A percentile compares a stretch with the other conserved stretches of the same genome.
Conservation (phyloP, 2,329 filamentous ascomycete species). For the Aspergillus sp. region DNA sequence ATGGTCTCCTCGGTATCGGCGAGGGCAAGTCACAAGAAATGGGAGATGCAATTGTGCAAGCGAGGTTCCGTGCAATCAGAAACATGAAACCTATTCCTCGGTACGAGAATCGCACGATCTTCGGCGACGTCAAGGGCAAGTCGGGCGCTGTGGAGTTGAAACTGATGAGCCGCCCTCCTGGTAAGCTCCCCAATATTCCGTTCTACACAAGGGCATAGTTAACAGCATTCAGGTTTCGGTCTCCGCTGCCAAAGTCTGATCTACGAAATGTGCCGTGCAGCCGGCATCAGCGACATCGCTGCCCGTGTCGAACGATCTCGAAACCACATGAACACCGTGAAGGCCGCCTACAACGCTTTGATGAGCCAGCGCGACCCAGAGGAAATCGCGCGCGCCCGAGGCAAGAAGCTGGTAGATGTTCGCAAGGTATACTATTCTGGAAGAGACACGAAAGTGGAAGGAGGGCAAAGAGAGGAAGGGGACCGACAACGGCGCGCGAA, state of each 20-base stretch:
- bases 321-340: conserved; percentile 98
- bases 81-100: conserved; percentile 91
- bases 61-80: conserved; percentile 76
- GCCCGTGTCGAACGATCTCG: conserved; percentile 79
- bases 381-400: conserved; percentile 81
- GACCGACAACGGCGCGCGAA: conserved; percentile 33
- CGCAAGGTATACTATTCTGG: conserved; percentile 96
- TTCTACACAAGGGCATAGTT: not conserved
- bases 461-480: conserved; percentile 7
- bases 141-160: conserved; percentile 83
- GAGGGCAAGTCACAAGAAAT: conserved; percentile 83
- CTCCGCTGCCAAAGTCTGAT: conserved; percentile 88
- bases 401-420: conserved; percentile 94
- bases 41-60: conserved; percentile 67
- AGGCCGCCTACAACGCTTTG: conserved; percentile 82
- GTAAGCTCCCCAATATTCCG: conserved; percentile 54
- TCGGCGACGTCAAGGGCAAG: conserved; percentile 78
- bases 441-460: conserved; percentile 43
- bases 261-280: conserved; percentile 88
- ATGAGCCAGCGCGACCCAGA: conserved; percentile 83
- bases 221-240: conserved; percentile 70
- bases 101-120: conserved; percentile 92
- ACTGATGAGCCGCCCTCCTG: conserved; percentile 79
- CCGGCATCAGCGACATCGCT: conserved; percentile 82
- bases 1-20: conserved; percentile 83